These are phyloP conservation scores for Apiotrichum laibachii DNA, from an alignment of 1,284 basidiomycete genomes.

Conservation along the genomic window DNA sequence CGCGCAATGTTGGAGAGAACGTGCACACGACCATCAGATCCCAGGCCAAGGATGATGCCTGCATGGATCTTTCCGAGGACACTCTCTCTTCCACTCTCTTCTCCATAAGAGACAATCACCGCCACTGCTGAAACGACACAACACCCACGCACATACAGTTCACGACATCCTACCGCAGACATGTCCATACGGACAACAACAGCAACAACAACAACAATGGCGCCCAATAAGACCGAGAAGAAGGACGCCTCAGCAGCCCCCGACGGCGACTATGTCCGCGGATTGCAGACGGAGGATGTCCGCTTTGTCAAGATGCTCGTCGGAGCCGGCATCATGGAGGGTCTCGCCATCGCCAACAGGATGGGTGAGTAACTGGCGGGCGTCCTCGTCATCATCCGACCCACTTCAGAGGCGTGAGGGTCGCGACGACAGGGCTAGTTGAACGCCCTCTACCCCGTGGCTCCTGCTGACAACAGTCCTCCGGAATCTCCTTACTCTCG, in stretches of 20 bases:
- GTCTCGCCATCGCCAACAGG: slow-evolving; percentile 66
- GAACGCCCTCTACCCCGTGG: neutral
- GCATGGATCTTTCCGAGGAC: too few species aligned
- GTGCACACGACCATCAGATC: neutral
- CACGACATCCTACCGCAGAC: neutral
- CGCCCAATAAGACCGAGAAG: neutral
- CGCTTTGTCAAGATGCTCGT: slow-evolving; percentile 64
- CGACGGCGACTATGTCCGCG: slow-evolving; percentile 55
- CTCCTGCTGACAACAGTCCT: slow-evolving; percentile 55
- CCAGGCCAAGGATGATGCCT: too few species aligned
- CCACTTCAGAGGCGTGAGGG: neutral
- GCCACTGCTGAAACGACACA: too few species aligned
- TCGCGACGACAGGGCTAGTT: neutral
- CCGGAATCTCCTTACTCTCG: slow-evolving; percentile 60
- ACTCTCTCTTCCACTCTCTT: too few species aligned
- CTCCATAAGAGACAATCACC: too few species aligned
- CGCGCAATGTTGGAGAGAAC: too few species aligned
- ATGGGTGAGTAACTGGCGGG: slow-evolving; percentile 54
- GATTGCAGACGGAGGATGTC: slow-evolving; percentile 57
- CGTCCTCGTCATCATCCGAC: neutral
- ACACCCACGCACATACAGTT: too few species aligned
- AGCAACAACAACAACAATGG: neutral
- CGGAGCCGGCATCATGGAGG: slow-evolving; percentile 67
- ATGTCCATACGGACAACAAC: neutral
- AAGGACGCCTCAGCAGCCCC: neutral